Base-by-base conservation (phyloP, 192 early-diverging fungal species). In the Podochytrium sp. region DNA sequence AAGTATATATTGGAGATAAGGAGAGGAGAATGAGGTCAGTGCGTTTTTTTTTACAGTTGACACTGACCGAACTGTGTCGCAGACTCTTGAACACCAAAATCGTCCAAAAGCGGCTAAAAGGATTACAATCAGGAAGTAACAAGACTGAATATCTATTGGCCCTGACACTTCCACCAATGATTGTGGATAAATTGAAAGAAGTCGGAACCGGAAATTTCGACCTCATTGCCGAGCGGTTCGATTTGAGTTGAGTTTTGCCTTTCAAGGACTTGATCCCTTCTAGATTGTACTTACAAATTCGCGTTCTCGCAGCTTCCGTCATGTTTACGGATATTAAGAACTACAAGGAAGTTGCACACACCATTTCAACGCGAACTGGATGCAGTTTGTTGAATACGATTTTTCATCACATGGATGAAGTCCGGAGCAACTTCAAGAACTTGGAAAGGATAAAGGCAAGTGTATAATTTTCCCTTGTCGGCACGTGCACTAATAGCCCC, bases 291-390 rank as follows among this genome's bases (percentile, higher is more conserved):
- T 65, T 65, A 1, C 25, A 51, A 16, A 65, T 30, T 29, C 20
- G 1, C 38, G 7, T 1, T 52, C 78, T 65, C 0, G n/a, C 64
- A 84, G 83, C 83, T 0, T 76, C 78, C 16, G 80, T 84, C 39
- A 84, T 84, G 83, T 84, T 84, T 61, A 67, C 76, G 16, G 83
- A 84, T 34, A 64, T 84, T 2, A 81, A 82, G 58, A 84, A 84
- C 76, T 82, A 76, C 76, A 84, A 81, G 51, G 76, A 84, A 43
- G 62, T 82, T 0, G 61, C 74, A 3, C 65, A 66, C 18, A 68
- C 52, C 23, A 42, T 82, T n/a, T 82, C 80, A 23, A 81, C 71
- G 7, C 67, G 75, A 61, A 71, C 73, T 12, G 80, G 81, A 0
- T 34, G 82, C 27, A 75, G 52, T 10, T 55, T 84, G 5, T 59